Evolutionary conservation across 257 asterid genomes (phyloP), one percentile per base, ranked within the genome.

Genomic region (Rehmannia glutinosa): DNA sequence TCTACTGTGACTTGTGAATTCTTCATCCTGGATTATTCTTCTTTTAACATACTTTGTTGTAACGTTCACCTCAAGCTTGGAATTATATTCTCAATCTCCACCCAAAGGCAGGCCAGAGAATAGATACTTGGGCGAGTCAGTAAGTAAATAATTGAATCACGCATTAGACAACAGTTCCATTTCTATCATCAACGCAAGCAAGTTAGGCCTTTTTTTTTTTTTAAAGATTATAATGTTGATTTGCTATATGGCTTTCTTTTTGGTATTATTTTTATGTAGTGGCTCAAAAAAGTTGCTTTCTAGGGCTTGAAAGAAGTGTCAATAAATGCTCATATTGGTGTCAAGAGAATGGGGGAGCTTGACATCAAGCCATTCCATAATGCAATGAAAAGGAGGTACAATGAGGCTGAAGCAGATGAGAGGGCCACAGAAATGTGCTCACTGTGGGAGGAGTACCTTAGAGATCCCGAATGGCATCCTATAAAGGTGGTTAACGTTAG

Each of bases 381-480:
- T 32, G 96, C 85, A 59, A 85, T 92, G 89, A 87, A 76, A 64
- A 71, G 73, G 75, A 90, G 75, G 70, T 86, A 93, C 58, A 72
- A 47, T 28, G 94, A 86, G 46, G 71, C 69, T 11, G 96, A 86
- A 72, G 96, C 94, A 27, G 87, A 86, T 65, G 96, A 90, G 69
- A 86, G 69, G 78, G 96, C 97, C 16, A 77, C 87, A 9, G 96
- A 93, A 38, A 50, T 93, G 79, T 84, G 92, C 86, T 85, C 94
- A 1, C 67, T 90, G 65, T 93, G 96, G 97, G 90, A 90, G 77
- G 99, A 93, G 77, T 84, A 90, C 84, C 99, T 93, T 39, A 80
- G 92, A 72, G 92, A 93, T 78, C 92, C 96, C 13, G 94, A 73
- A 64, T 93, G 99, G 99, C 97, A 93, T 78, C 99, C 97, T 62